phyloP scores from a whole-genome alignment of 208 protist species.

The Crithidia bombi region DNA sequence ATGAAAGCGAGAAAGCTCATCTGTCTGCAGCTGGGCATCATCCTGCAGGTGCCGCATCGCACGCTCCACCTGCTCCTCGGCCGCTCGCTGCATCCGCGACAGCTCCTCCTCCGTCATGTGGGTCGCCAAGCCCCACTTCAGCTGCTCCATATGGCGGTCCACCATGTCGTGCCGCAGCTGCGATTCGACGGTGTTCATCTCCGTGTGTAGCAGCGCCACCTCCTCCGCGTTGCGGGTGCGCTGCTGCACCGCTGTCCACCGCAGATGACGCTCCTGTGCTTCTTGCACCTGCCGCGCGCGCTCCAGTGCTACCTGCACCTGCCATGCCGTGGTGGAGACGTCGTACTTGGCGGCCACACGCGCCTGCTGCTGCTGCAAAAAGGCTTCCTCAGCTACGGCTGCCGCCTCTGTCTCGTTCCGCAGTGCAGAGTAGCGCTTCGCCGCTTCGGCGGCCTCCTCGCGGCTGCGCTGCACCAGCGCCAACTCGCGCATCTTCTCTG shows the following conservation, averaged over 20 bases:
- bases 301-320: constrained; percentile 47
- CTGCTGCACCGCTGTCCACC: constrained; percentile 40
- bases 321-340: constrained; percentile 45
- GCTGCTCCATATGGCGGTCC: constrained; percentile 54
- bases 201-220: constrained; percentile 46
- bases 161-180: constrained; percentile 51
- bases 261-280: constrained; percentile 45
- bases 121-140: constrained; percentile 55
- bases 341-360: constrained; percentile 75
- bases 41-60: constrained; percentile 36
- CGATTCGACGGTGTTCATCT: constrained; percentile 37
- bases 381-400: constrained; percentile 44
- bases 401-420: constrained; percentile 35
- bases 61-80: constrained; percentile 47
- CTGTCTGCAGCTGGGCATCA: neutral
- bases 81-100: constrained; percentile 45
- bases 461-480: constrained; percentile 39
- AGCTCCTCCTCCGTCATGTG: constrained; percentile 66
- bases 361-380: constrained; percentile 66
- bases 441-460: constrained; percentile 32
- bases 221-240: constrained; percentile 43
- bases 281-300: constrained; percentile 39
- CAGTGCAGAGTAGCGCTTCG: constrained; percentile 34
- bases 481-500: constrained; percentile 54
- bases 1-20: constrained; percentile 1